Percentiles rank a stretch among this genome's conserved stretches.
Conservation (phyloP, 2,329 filamentous ascomycete genomes). For the Coniochaeta sp. region DNA sequence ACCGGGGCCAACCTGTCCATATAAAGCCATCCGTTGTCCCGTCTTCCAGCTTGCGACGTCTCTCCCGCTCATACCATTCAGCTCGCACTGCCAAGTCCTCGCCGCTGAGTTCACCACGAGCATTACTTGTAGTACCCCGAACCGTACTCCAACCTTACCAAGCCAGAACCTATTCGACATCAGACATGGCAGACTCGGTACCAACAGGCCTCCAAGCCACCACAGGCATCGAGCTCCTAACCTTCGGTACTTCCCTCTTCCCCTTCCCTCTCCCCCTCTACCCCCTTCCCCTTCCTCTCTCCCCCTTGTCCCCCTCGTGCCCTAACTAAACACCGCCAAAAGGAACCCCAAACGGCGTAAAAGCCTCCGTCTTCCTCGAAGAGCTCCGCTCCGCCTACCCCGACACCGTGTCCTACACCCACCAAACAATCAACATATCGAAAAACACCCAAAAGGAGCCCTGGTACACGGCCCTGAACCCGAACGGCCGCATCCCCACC, state of each 20-base stretch:
- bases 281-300: too few species aligned
- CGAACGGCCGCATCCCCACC: slow-evolving; percentile 60
- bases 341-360: slow-evolving; percentile 49
- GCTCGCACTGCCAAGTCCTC: background rate
- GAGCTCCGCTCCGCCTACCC: slow-evolving; percentile 61
- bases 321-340: too few species aligned
- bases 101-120: slow-evolving; percentile 10
- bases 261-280: too few species aligned
- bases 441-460: slow-evolving; percentile 60
- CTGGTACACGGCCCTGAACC: slow-evolving; percentile 56
- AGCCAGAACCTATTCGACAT: too few species aligned
- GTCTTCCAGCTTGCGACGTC: background rate
- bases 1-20: background rate
- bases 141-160: too few species aligned
- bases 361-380: slow-evolving; percentile 55
- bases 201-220: slow-evolving; percentile 53
- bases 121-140: slow-evolving; percentile 18
- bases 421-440: slow-evolving; percentile 50
- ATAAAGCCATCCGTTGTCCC: background rate
- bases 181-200: too few species aligned
- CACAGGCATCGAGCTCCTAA: slow-evolving; percentile 59
- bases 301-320: too few species aligned
- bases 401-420: slow-evolving; percentile 50
- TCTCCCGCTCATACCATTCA: background rate
- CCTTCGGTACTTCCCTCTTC: too few species aligned